Evolutionary conservation across 2,329 filamentous ascomycete genomes (phyloP).

Genomic region (Cladosporium sp.): DNA sequence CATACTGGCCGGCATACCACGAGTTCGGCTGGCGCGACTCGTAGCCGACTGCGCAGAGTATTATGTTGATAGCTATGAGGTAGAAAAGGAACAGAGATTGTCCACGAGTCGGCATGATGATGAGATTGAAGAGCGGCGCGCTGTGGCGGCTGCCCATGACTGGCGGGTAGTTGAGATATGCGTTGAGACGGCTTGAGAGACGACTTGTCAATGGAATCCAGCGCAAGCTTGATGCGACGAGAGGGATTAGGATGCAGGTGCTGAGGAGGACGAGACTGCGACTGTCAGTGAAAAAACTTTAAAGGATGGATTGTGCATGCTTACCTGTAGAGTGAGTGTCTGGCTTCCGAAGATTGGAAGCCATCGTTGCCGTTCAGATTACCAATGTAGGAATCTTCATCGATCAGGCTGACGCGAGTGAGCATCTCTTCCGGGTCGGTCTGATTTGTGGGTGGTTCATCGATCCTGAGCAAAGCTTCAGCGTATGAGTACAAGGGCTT

Average conservation of each 20-base stretch:
- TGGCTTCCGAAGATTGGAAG: conserved; percentile 28
- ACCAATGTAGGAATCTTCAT: conserved; percentile 24
- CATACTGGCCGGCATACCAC: conserved; percentile 18
- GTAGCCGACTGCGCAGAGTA: conserved; percentile 26
- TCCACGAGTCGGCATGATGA: conserved; percentile 23
- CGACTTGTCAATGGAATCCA: conserved; percentile 16
- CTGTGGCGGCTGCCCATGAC: conserved; percentile 15
- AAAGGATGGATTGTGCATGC: conserved; percentile 11
- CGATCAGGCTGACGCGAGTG: conserved; percentile 30
- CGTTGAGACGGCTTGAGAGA: conserved; percentile 14
- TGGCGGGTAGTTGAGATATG: conserved; percentile 18
- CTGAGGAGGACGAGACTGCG: conserved; percentile 20
- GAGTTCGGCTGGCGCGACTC: conserved; percentile 22
- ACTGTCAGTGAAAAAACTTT: not conserved
- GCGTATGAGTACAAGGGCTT: conserved; percentile 23
- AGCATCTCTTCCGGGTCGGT: conserved; percentile 21
- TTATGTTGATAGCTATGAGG: conserved; percentile 28
- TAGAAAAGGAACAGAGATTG: conserved; percentile 27
- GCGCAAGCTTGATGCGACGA: conserved; percentile 17
- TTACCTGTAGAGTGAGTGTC: conserved; percentile 31
- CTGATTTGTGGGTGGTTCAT: conserved; percentile 18
- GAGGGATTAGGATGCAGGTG: conserved; percentile 18
- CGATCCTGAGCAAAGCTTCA: conserved; percentile 24
- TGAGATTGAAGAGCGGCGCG: conserved; percentile 9
- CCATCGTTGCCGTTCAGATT: conserved; percentile 25